Evolutionary conservation across 2,329 filamentous ascomycete genomes (phyloP), one percentile per base, ranked within the genome.

Genomic region (Hirsutella thompsonii): DNA sequence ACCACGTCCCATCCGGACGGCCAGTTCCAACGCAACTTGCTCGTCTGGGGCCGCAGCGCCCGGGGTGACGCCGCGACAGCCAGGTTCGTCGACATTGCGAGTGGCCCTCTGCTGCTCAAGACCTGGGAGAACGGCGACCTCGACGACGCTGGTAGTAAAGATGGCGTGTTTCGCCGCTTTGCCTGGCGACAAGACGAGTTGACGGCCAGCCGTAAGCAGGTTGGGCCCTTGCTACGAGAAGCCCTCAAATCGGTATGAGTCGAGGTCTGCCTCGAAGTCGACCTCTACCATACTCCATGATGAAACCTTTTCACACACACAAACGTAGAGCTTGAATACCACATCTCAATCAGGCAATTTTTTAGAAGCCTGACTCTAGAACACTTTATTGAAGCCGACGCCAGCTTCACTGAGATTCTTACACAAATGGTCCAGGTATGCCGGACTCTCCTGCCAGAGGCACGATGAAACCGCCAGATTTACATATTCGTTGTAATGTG

Each of bases 181-280:
- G 74, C 76, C 20, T 90, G 84, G 84, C 66, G 62, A 49, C 84
- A 90, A 62, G 65, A 68, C 18, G 70, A 72, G 45, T 51, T 81
- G 34, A 70, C 72, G 36, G 64, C 74, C 43, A 81, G 77, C 50
- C 65, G 79, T 48, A 83, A 83, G 59, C 79, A 86, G 56, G 70
- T 90, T 20, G 80, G 76, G 26, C 75, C 82, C 11, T 66, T 83
- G 49, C 52, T 83, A 53, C 70, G 78, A 43, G 72, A 81, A 47
- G 69, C 67, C 0, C 64, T 78, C 54, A 62, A 58, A 48, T 50
- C 47, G 44, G 49, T 39, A 20, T 40, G 40, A 49, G 48, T 36
- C 20, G 5, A 16, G 8, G 14, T n/a, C 14, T 6, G 5, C 32
- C 2, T 18, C n/a, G 5, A 5, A 5, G 30, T 14, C n/a, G 11